Base-by-base conservation (phyloP, 2,329 filamentous ascomycete species). In the Aspergillus hiratsukae region DNA sequence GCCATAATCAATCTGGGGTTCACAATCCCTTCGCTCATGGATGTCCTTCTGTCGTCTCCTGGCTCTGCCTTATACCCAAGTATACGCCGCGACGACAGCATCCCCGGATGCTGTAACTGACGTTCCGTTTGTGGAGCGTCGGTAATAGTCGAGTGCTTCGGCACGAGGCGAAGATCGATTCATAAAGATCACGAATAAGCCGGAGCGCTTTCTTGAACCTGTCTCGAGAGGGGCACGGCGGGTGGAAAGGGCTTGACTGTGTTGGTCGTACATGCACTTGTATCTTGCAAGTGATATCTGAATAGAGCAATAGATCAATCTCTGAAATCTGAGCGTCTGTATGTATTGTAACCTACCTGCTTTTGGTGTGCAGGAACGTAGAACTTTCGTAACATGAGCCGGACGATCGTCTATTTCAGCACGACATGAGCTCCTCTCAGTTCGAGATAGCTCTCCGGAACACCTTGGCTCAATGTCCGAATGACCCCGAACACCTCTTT, bases 231-330 rank as follows among this genome's bases (percentile, higher is more conserved):
- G 84, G 80, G 74, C 74, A 77, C 80, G 86, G 85, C 88, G 90
- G 87, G 86, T 96, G 89, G 90, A 87, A 85, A 87, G 83, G 80
- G 90, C 84, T 96, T 96, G 92, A 96, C 90, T 96, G 90, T 89
- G 89, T 85, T 87, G 89, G 83, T 87, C 89, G 80, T 77, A 94
- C 89, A 93, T 83, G 50, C 54, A 61, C 48, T 49, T 23, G 48
- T 51, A 52, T 41, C 40, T 51, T 40, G 55, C 52, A 28, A 49
- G 56, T 49, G 48, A 48, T 54, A 54, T 57, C 31, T 37, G 31
- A 17, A 17, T 17, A 37, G 14, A 37, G 31, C 14, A 17, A 37
- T 14, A 17, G 55, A 51, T 19, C 23, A 49, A 51, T 56, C 50
- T 55, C 28, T 50, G 48, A 43, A 54, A 54, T 48, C 19, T 45